Evolutionary conservation across 345 rosid species (phyloP).

Genomic region (Zanthoxylum bungeanum): DNA sequence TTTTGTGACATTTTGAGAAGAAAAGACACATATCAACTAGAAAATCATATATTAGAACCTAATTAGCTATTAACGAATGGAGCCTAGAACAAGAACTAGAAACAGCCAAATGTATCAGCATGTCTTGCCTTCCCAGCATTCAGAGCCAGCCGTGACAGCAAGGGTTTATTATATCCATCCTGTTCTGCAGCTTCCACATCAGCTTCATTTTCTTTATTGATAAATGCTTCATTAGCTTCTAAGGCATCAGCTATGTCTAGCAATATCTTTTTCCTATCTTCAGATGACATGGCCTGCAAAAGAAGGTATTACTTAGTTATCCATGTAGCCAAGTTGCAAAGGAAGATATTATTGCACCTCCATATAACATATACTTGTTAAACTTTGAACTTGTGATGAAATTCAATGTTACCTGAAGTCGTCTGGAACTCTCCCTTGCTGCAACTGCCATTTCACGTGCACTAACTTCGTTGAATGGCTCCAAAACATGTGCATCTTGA

Average conservation of each 20-base stretch:
- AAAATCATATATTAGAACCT: background rate
- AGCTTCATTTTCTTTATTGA: slow-evolving; percentile 67
- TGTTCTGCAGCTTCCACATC: slow-evolving; percentile 77
- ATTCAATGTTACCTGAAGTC: slow-evolving; percentile 65
- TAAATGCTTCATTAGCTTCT: slow-evolving; percentile 68
- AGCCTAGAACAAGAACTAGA: slow-evolving; percentile 1
- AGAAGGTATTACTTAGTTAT: slow-evolving; percentile 18
- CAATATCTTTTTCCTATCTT: slow-evolving; percentile 71
- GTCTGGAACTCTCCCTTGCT: slow-evolving; percentile 88
- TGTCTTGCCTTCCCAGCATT: slow-evolving; percentile 83
- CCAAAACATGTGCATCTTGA: slow-evolving; percentile 80
- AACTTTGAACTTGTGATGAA: slow-evolving; percentile 5
- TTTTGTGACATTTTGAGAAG: background rate
- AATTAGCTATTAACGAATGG: background rate
- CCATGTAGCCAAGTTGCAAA: background rate
- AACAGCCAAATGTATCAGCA: background rate
- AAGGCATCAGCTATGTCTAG: slow-evolving; percentile 79
- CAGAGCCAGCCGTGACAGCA: slow-evolving; percentile 75
- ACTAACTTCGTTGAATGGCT: slow-evolving; percentile 45
- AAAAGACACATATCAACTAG: background rate
- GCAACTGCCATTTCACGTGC: slow-evolving; percentile 90
- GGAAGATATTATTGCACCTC: background rate
- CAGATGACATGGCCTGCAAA: slow-evolving; percentile 62
- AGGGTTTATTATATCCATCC: slow-evolving; percentile 72
- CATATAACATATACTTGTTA: slow-evolving; percentile 6